Conservation (phyloP, 176 grass and related monocot genomes). For the Zoysia pacifica region DNA sequence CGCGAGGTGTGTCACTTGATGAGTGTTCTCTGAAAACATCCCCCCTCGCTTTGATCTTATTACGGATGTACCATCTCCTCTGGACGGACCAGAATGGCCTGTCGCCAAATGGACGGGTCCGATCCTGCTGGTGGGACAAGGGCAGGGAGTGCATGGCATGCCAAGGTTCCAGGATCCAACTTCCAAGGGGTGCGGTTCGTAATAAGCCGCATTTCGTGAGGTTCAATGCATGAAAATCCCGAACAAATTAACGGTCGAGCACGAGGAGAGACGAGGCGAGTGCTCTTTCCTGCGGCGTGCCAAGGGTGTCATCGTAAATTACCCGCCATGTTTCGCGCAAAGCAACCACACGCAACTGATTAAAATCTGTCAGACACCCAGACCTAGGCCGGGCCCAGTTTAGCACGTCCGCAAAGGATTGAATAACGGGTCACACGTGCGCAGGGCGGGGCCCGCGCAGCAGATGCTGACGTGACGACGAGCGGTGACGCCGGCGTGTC, state of each 20-base stretch:
- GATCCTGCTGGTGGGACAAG: neutral
- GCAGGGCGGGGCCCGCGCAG: neutral
- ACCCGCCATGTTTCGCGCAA: neutral
- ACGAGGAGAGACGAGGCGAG: neutral
- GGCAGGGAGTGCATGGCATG: neutral
- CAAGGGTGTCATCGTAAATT: conserved; percentile 2
- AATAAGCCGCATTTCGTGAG: conserved; percentile 2
- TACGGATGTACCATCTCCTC: neutral
- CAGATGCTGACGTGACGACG: conserved; percentile 8
- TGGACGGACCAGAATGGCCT: neutral
- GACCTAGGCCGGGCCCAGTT: conserved; percentile 1
- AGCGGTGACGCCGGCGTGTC: conserved; percentile 2
- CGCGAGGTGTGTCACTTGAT: conserved; percentile 6
- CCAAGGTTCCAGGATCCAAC: neutral
- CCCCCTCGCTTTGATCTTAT: neutral
- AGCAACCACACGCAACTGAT: neutral
- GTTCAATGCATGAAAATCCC: conserved; percentile 10
- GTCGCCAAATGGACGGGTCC: neutral
- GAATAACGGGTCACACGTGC: conserved; percentile 22
- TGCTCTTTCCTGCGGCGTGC: neutral
- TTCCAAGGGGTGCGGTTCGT: neutral
- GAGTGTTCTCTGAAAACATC: conserved; percentile 34
- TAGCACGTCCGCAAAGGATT: neutral
- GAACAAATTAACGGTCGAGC: conserved; percentile 2
- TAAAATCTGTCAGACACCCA: neutral